Conservation (phyloP, 129 eudicot species). For the Escallonia rubra region DNA sequence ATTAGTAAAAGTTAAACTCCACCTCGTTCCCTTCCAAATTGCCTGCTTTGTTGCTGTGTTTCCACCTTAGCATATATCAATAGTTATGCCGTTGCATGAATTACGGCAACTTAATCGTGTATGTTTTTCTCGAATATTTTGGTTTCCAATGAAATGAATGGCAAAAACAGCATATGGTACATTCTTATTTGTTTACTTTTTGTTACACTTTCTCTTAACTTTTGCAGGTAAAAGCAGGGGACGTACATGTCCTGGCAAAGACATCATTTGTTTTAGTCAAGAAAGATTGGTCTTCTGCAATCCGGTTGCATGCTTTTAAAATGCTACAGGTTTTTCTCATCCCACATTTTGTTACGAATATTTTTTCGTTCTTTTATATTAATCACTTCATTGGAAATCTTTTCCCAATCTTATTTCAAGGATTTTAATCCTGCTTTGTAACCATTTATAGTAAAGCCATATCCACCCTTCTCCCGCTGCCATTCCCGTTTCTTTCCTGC, state of each 20-base stretch:
- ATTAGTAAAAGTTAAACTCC: too few relatives aligned
- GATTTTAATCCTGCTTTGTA: background rate
- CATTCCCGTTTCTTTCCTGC: background rate
- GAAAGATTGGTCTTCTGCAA: constrained; percentile 93
- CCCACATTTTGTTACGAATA: constrained; percentile 1
- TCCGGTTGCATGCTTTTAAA: constrained; percentile 87
- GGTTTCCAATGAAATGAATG: background rate
- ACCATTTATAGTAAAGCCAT: background rate
- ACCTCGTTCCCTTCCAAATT: too few relatives aligned
- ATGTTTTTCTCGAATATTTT: background rate
- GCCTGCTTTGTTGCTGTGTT: too few relatives aligned
- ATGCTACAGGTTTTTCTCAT: constrained; percentile 71
- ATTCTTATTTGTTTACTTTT: background rate
- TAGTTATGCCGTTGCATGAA: too few relatives aligned
- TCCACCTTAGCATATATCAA: too few relatives aligned
- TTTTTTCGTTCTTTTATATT: background rate
- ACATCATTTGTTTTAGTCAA: constrained; percentile 76
- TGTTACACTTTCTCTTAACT: background rate
- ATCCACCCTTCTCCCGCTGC: background rate
- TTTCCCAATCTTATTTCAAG: background rate
- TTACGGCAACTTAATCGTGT: too few relatives aligned
- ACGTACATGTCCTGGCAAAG: constrained; percentile 79
- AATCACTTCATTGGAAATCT: too few relatives aligned
- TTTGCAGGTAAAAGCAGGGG: constrained; percentile 87
- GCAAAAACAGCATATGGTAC: background rate